Percentiles rank a stretch among this genome's conserved stretches.
phyloP scores from a whole-genome alignment of 345 rosid species.

The Limnanthes douglasii region DNA sequence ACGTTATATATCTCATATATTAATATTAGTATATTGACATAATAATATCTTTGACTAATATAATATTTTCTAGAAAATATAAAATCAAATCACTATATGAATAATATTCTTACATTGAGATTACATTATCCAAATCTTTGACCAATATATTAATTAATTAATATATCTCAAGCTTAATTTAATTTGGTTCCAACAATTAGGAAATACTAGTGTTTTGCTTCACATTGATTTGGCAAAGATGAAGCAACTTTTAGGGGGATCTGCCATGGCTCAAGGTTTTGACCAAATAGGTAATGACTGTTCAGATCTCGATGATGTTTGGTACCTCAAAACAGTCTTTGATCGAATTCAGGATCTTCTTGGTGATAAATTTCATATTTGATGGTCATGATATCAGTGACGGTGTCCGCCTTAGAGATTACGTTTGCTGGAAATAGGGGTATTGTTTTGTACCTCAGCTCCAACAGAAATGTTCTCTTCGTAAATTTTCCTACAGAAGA shows the following conservation, averaged over 20 bases:
- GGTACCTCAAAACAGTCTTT: constrained; percentile 39
- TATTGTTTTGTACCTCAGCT: constrained; percentile 24
- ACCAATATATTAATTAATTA: too few relatives aligned
- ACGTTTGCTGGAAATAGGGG: constrained; percentile 65
- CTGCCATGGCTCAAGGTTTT: constrained; percentile 56
- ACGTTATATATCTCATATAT: too few relatives aligned
- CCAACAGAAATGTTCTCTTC: constrained; percentile 32
- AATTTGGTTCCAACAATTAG: too few relatives aligned
- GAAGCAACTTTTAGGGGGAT: constrained; percentile 48
- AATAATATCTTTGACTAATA: too few relatives aligned
- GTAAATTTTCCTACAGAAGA: constrained; percentile 53
- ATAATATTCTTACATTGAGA: too few relatives aligned
- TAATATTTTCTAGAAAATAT: too few relatives aligned
- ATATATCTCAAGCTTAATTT: too few relatives aligned
- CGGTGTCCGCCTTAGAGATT: constrained; percentile 63
- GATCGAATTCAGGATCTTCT: constrained; percentile 40
- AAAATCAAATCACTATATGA: too few relatives aligned
- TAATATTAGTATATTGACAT: too few relatives aligned
- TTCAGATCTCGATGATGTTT: constrained; percentile 52
- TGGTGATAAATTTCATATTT: constrained; percentile 24
- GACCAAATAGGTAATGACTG: constrained; percentile 48
- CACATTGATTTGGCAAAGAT: too few relatives aligned
- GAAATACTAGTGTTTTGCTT: constrained; percentile 36
- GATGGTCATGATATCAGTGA: constrained; percentile 74
- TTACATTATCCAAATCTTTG: too few relatives aligned